Conservation (phyloP, 371 early-diverging fungal species). For the Mortierella sp. region DNA sequence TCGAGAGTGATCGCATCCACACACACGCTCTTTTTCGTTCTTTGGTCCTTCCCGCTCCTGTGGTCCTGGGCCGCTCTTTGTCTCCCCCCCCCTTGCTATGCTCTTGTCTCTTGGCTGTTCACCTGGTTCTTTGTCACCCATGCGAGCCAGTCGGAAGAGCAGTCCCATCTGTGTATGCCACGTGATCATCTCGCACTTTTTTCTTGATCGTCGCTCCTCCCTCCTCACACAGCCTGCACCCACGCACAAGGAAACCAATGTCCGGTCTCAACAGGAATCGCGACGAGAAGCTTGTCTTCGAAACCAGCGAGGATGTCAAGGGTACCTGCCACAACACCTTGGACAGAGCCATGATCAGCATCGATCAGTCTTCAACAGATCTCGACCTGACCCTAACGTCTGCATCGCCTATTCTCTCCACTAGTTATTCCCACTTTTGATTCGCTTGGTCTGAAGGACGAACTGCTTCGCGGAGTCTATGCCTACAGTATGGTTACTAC, state of each 20-base stretch:
- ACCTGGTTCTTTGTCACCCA: no score
- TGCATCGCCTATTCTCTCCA: constrained; percentile 19
- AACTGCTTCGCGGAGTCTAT: constrained; percentile 97
- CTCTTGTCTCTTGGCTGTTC: no score
- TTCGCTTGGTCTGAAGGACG: constrained; percentile 91
- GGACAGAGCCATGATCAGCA: not conserved
- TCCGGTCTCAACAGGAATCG: constrained; percentile 52
- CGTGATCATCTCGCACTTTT: no score
- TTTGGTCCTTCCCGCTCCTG: no score
- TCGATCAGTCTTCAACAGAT: not conserved
- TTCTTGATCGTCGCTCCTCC: not conserved
- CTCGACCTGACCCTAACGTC: not conserved
- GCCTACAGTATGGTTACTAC: constrained; percentile 78
- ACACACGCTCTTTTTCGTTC: no score
- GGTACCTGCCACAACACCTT: constrained; percentile 11
- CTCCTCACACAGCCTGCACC: not conserved
- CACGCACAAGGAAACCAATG: constrained; percentile 18
- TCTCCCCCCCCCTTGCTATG: no score
- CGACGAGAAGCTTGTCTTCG: constrained; percentile 73
- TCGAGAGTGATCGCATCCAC: no score
- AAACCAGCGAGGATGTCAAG: constrained; percentile 75
- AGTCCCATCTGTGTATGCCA: no score
- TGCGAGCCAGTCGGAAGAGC: no score
- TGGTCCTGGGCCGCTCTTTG: no score
- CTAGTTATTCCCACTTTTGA: constrained; percentile 91